These are phyloP conservation scores for Puccinellia tenuiflora DNA, from an alignment of 176 grass and related monocot genomes.

Conservation along the genomic window DNA sequence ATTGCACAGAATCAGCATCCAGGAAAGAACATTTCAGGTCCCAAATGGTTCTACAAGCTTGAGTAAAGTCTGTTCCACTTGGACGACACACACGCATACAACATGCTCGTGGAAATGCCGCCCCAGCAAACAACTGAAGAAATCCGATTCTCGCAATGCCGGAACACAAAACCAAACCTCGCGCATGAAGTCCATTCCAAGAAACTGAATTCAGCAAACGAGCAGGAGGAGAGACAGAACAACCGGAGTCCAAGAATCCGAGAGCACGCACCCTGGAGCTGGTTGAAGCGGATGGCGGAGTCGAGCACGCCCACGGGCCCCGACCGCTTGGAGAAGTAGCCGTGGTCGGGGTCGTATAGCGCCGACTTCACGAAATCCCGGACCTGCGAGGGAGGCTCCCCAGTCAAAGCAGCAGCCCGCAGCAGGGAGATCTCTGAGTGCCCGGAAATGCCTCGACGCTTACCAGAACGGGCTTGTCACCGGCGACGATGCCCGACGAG, in stretches of 20 bases:
- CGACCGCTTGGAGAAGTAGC: conserved; percentile 85
- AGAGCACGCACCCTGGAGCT: conserved; percentile 46
- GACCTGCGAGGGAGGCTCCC: conserved; percentile 47
- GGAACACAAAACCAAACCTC: not conserved
- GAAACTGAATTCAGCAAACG: not conserved
- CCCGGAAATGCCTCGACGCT: not conserved
- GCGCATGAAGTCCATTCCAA: not conserved
- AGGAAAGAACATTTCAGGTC: not conserved
- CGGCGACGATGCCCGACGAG: conserved; percentile 50
- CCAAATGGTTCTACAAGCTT: not conserved
- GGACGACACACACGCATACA: not conserved
- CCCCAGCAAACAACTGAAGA: not conserved
- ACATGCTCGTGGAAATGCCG: conserved; percentile 37
- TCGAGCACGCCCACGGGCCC: conserved; percentile 81
- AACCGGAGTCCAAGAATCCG: not conserved
- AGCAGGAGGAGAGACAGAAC: not conserved
- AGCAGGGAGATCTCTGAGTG: conserved; percentile 11
- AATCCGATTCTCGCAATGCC: not conserved
- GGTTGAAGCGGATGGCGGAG: conserved; percentile 70
- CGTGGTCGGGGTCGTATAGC: conserved; percentile 73
- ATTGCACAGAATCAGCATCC: not conserved
- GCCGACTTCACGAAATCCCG: conserved; percentile 81
- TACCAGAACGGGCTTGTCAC: conserved; percentile 71
- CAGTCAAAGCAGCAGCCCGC: not conserved
- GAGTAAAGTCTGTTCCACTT: not conserved